A percentile compares a stretch with the other conserved stretches of the same genome.
These are phyloP conservation scores for Backusella parvicylindrica DNA, from an alignment of 192 early-diverging fungal genomes.

Conservation along the genomic window DNA sequence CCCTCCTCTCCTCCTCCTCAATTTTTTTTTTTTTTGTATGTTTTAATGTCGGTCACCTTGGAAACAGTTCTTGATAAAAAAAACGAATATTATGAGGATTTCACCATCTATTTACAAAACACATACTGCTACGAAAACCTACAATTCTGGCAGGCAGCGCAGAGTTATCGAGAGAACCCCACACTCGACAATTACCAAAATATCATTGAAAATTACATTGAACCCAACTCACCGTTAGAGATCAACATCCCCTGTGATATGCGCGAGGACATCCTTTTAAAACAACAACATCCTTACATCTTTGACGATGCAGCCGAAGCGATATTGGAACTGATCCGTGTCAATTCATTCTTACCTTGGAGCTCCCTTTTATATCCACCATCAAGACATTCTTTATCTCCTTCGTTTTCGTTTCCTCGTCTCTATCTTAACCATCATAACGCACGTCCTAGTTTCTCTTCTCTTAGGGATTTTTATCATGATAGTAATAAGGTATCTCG, in stretches of 20 bases:
- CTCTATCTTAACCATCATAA: not conserved
- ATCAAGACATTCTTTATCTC: not conserved
- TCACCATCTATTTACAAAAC: slow-evolving; percentile 21
- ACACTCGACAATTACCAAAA: not conserved
- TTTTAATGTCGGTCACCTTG: not conserved
- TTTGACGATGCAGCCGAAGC: slow-evolving; percentile 22
- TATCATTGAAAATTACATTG: slow-evolving; percentile 16
- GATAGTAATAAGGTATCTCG: not conserved
- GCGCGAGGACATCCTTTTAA: slow-evolving; percentile 17
- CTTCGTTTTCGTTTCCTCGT: not conserved
- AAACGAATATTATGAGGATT: not conserved
- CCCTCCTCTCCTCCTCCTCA: not conserved
- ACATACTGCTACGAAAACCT: slow-evolving; percentile 39
- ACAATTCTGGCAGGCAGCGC: slow-evolving; percentile 33
- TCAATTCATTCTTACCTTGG: slow-evolving; percentile 33
- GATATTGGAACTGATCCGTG: slow-evolving; percentile 26
- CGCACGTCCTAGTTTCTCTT: not conserved
- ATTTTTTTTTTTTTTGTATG: not conserved
- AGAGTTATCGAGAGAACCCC: slow-evolving; percentile 20
- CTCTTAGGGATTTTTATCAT: not conserved
- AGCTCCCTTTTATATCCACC: not conserved
- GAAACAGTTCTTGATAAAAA: slow-evolving; percentile 11
- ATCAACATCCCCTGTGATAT: slow-evolving; percentile 37
- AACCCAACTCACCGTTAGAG: slow-evolving; percentile 25
- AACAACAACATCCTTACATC: slow-evolving; percentile 14